Base-by-base conservation (phyloP, 345 rosid species). In the Eucalyptus sp. region DNA sequence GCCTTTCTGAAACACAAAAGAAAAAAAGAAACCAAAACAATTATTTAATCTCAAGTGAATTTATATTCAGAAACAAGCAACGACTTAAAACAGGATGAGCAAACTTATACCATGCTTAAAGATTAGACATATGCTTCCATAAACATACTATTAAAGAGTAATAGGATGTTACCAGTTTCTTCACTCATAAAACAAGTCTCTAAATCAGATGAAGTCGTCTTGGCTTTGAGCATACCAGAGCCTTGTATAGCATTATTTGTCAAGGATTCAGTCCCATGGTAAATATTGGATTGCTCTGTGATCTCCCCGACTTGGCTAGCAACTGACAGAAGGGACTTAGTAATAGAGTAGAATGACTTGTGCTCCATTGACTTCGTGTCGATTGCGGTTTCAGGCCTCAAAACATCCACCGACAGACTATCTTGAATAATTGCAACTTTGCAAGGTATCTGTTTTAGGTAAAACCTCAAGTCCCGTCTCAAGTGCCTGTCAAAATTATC, bases 351-450 rank as follows among this genome's bases (percentile, higher is more conserved):
- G 49, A 92, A 90, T 31, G 22, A 15, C 87, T 92, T 93, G 41
- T 88, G 89, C 62, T 90, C 95, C 33, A 87, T 58, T 3, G 46
- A 31, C 33, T 88, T 91, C 22, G 90, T 48, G 89, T 91, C 91
- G 43, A 49, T 88, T 13, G 91, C 60, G 6, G 83, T 51, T n/a
- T 89, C 68, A 84, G 88, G 24, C 89, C 90, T 93, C 86, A 85
- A 83, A 86, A 91, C 83, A 33, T 90, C 92, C 90, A 95, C 92
- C 5, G 89, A 33, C 44, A 92, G 86, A 89, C 88, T 88, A 89
- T 95, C 97, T 37, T 90, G 92, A 84, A 94, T 88, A 37, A 91
- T 41, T 86, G 95, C 95, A 87, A 94, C 90, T 86, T 93, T 94
- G 90, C 93, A 92, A 10, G 95, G 95, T 91, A 94, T 92, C 52